Evolutionary conservation across 83 land plant genomes (phyloP).

Genomic region (Picea mariana): DNA sequence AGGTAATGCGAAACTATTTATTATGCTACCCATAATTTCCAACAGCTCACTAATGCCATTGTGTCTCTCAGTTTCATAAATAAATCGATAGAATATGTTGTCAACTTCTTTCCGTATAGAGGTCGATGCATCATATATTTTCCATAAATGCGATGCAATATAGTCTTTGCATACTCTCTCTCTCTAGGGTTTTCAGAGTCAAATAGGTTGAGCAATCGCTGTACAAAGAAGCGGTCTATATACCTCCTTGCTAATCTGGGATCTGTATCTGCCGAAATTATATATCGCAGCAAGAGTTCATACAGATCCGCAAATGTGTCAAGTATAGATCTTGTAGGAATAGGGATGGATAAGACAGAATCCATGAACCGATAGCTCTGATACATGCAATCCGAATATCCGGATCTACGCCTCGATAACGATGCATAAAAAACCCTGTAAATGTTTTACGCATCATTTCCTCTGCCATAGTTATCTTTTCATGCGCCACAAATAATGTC

Average conservation of each 20-base stretch:
- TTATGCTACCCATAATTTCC: slow-evolving; percentile 12
- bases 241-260: slow-evolving; percentile 17
- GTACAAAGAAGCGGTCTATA: slow-evolving; percentile 12
- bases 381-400: too few species aligned
- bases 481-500: too few species aligned
- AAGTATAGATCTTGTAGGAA: too few species aligned
- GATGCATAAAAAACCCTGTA: too few species aligned
- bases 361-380: too few species aligned
- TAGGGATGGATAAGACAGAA: too few species aligned
- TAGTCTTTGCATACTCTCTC: slow-evolving; percentile 12
- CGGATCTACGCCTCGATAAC: too few species aligned
- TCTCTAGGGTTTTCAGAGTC: slow-evolving; percentile 14
- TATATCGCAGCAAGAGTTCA: slow-evolving; percentile 9
- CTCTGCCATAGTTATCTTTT: too few species aligned
- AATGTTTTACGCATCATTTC: too few species aligned
- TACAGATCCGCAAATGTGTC: slow-evolving; percentile 13
- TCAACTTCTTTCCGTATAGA: slow-evolving; percentile 1
- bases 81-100: slow-evolving; percentile 9
- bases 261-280: slow-evolving; percentile 8
- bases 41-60: slow-evolving; percentile 6
- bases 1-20: slow-evolving; percentile 11
- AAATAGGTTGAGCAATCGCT: slow-evolving; percentile 6
- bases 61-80: slow-evolving; percentile 13
- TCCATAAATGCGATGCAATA: slow-evolving; percentile 17
- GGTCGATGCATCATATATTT: slow-evolving; percentile 17